Base-by-base conservation (phyloP, 805 yeast genomes). In the Lipomyces sp. region DNA sequence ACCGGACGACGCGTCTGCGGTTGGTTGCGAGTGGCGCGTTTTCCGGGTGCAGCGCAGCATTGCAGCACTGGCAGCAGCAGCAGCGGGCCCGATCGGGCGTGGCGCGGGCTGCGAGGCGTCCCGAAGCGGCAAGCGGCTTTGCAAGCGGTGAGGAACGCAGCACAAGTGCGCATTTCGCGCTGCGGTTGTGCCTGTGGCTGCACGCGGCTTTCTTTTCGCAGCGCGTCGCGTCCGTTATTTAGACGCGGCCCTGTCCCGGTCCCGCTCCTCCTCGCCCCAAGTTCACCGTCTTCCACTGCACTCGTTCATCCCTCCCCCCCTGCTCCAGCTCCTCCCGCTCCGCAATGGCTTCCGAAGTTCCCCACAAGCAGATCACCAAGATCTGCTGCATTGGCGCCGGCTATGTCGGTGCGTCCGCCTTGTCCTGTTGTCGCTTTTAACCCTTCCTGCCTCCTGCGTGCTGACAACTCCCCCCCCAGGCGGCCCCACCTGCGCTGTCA, bases 351-450 rank as follows among this genome's bases (percentile, higher is more conserved):
- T n/a, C 40, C 24, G 34, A n/a, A 16, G 39, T 54, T 16, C 58
- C 58, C 21, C 58, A 53, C 58, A 54, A 54, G 50, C 36, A 39
- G 32, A 39, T 59, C 45, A 50, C 31, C 34, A 57, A 53, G 59
- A 67, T 68, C 40, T 66, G 66, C 57, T 63, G 66, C 47, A 59
- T 63, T 24, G 66, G 66, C 28, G 66, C 66, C 40, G 66, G 66
- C 39, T 63, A 63, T 43, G 66, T 63, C 40, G 64, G 58, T 55
- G 40, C 19, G 58, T 49, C 13, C 23, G 22, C 26, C 29, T 10
- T 7, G 16, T 5, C 31, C 5, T 34, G 31, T 43, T 21, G 18
- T 5, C 14, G 2, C 39, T n/a, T n/a, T 11, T 43, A 24, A 11
- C 22, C 16, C 31, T 33, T 39, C 18, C 45, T 14, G 32, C 37